Conservation (phyloP, 2,329 filamentous ascomycete species). For the Verticillium klebahnii region DNA sequence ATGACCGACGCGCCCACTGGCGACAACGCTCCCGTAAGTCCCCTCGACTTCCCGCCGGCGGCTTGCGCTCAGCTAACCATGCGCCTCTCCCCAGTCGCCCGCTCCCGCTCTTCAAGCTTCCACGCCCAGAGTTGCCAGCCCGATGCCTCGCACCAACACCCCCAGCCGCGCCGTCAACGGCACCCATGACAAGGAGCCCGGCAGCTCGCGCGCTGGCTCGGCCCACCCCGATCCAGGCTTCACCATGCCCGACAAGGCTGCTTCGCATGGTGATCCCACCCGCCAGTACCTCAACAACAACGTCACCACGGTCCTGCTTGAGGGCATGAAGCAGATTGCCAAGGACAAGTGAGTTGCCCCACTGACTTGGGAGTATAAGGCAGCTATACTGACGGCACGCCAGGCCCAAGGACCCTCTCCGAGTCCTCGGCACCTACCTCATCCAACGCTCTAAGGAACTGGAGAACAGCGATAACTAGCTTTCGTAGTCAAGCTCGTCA, state of each 20-base stretch:
- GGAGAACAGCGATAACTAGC: constrained; percentile 31
- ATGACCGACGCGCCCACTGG: constrained; percentile 36
- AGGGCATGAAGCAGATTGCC: constrained; percentile 70
- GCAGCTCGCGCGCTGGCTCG: constrained; percentile 49
- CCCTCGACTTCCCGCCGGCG: too few species aligned
- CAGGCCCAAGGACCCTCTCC: constrained; percentile 63
- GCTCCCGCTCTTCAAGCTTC: constrained; percentile 26
- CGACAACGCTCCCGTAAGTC: constrained; percentile 35
- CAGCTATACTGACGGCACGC: not conserved
- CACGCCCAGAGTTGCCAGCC: constrained; percentile 28
- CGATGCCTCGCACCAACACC: constrained; percentile 43
- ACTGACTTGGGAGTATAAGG: not conserved
- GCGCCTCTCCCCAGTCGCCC: constrained; percentile 27
- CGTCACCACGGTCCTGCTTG: constrained; percentile 62
- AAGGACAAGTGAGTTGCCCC: constrained; percentile 59
- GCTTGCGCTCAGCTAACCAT: not conserved
- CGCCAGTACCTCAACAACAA: constrained; percentile 69
- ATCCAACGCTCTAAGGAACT: constrained; percentile 63
- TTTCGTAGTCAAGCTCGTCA: not conserved
- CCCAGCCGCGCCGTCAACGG: constrained; percentile 30
- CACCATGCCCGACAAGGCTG: constrained; percentile 55
- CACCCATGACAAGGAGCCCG: constrained; percentile 26
- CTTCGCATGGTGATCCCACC: constrained; percentile 62
- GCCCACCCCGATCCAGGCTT: constrained; percentile 49
- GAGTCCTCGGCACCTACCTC: constrained; percentile 65